Conservation (phyloP, 2,329 filamentous ascomycete species). For the Seiridium cupressi region DNA sequence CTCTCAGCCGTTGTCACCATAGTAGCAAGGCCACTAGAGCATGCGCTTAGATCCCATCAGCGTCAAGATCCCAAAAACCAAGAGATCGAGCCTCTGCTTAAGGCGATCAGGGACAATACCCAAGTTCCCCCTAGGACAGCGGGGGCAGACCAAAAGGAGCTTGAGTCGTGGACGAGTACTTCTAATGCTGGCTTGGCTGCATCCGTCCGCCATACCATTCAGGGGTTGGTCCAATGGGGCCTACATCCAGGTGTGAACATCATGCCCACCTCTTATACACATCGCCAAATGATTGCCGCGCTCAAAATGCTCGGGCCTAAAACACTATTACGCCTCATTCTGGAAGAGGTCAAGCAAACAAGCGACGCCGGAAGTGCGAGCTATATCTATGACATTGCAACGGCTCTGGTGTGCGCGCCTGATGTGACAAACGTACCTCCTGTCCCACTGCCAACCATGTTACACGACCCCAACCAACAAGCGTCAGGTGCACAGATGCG, state of each 20-base stretch:
- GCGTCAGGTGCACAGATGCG: conserved; percentile 33
- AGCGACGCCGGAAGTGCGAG: conserved; percentile 57
- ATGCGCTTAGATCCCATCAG: conserved; percentile 65
- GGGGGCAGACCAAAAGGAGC: conserved; percentile 61
- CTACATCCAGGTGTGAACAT: conserved; percentile 52
- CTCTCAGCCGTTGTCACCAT: conserved; percentile 70
- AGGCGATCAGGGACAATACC: conserved; percentile 61
- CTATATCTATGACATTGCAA: conserved; percentile 67
- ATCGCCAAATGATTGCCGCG: conserved; percentile 65
- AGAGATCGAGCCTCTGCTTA: conserved; percentile 67
- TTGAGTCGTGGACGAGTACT: conserved; percentile 64
- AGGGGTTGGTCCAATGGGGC: conserved; percentile 66
- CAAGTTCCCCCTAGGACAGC: conserved; percentile 60
- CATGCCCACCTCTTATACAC: conserved; percentile 67
- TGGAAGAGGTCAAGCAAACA: conserved; percentile 67
- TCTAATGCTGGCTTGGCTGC: conserved; percentile 54
- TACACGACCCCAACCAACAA: conserved; percentile 30
- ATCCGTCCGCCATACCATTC: conserved; percentile 59
- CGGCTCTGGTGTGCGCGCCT: conserved; percentile 68
- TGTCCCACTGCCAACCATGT: conserved; percentile 25
- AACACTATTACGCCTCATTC: conserved; percentile 57
- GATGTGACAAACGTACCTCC: conserved; percentile 47
- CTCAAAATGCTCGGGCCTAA: conserved; percentile 61
- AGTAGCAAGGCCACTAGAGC: conserved; percentile 66
- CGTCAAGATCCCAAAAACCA: conserved; percentile 64